A percentile compares a stretch with the other conserved stretches of the same genome.
Evolutionary conservation across 371 early-diverging fungal species (phyloP).

Genomic region (Smittium culicis): DNA sequence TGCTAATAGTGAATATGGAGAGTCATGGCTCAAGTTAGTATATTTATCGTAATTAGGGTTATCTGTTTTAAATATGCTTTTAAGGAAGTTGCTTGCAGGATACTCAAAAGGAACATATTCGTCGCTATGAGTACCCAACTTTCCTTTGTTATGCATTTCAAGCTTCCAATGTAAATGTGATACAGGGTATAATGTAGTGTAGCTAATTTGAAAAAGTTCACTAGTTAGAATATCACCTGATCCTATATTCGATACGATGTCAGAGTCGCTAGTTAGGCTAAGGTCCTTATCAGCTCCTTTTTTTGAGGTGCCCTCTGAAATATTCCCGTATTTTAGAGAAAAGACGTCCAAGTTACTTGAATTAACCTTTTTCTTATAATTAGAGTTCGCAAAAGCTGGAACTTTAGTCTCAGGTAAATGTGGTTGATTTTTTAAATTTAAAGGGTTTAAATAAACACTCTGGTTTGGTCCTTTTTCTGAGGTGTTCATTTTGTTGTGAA

Average conservation of each 20-base stretch:
- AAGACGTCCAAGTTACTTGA: too few relatives aligned
- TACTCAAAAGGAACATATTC: conserved; percentile 9
- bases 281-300: background rate
- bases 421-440: background rate
- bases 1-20: conserved; percentile 39
- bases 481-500: background rate
- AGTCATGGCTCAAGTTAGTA: conserved; percentile 16
- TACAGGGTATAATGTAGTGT: conserved; percentile 27
- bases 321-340: too few relatives aligned
- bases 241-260: conserved; percentile 6
- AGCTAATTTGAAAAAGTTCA: conserved; percentile 27
- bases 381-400: background rate
- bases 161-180: conserved; percentile 20
- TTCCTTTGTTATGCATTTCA: conserved; percentile 16
- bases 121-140: conserved; percentile 9
- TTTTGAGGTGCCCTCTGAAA: background rate
- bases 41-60: conserved; percentile 15
- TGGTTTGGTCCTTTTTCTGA: background rate
- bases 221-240: conserved; percentile 21
- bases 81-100: background rate
- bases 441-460: background rate
- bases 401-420: background rate
- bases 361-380: background rate
- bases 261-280: background rate
- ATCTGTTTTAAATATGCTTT: conserved; percentile 13